Conservation (phyloP, 2,329 filamentous ascomycete species). For the Aspergillus transmontanensis region DNA sequence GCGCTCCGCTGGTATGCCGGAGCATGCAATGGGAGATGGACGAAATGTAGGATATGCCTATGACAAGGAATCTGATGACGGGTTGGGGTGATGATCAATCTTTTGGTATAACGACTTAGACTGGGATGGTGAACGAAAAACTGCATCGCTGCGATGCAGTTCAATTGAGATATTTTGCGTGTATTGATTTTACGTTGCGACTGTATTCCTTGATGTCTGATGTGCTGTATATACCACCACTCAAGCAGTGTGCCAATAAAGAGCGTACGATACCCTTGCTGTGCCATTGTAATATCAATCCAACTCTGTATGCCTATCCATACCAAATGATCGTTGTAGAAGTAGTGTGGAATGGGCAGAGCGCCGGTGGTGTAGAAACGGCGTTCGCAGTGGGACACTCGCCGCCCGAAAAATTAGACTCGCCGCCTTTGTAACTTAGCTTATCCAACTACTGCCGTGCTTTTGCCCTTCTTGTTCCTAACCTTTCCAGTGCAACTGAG, state of each 20-base stretch:
- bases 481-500: conserved; percentile 4
- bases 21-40: neutral
- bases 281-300: neutral
- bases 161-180: conserved; percentile 17
- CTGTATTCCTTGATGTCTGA: conserved; percentile 26
- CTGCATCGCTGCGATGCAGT: conserved; percentile 8
- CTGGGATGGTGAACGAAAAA: conserved; percentile 2
- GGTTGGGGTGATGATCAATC: neutral
- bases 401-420: conserved; percentile 36
- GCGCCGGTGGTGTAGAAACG: neutral
- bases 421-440: conserved; percentile 1
- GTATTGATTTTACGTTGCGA: conserved; percentile 17
- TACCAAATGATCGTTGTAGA: too few species aligned
- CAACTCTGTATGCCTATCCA: neutral
- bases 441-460: conserved; percentile 11
- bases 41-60: conserved; percentile 5
- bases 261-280: conserved; percentile 39
- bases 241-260: conserved; percentile 39
- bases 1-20: conserved; percentile 3
- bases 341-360: too few species aligned
- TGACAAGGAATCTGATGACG: conserved; percentile 1
- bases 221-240: conserved; percentile 44
- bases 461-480: conserved; percentile 3
- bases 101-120: conserved; percentile 9
- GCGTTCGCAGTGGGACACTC: conserved; percentile 27